A percentile compares a stretch with the other conserved stretches of the same genome.
Evolutionary conservation across 306 rosid genomes (phyloP).

Genomic region (Begonia loranthoides): DNA sequence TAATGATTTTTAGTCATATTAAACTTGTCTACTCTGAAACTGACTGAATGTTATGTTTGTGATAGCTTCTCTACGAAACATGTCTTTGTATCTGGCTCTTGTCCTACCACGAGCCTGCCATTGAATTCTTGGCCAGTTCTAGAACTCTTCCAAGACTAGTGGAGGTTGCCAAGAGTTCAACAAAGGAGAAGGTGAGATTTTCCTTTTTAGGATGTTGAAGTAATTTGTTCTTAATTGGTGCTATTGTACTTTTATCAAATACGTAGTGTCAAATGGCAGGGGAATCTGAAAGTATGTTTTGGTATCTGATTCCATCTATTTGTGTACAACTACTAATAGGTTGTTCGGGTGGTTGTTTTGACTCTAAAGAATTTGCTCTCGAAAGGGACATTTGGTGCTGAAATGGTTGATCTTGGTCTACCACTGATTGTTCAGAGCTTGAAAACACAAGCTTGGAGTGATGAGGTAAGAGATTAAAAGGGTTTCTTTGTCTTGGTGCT

Average conservation of each 20-base stretch:
- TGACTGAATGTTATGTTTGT: conserved; percentile 15
- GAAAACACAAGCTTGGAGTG: conserved; percentile 99
- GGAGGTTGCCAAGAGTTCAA: conserved; percentile 85
- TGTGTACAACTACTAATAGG: conserved; percentile 41
- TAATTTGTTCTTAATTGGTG: conserved; percentile 3
- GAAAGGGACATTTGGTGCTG: conserved; percentile 85
- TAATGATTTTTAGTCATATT: too few relatives aligned
- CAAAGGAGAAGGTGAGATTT: conserved; percentile 84
- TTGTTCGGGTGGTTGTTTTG: conserved; percentile 90
- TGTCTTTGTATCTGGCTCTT: conserved; percentile 93
- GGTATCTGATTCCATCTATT: conserved; percentile 11
- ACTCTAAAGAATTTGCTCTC: conserved; percentile 77
- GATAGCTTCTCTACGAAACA: conserved; percentile 89
- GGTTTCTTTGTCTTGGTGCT: not conserved
- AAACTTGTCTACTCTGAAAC: conserved; percentile 1
- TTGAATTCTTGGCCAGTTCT: conserved; percentile 86
- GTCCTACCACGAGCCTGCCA: conserved; percentile 90
- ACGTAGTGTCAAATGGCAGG: not conserved
- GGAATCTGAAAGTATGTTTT: not conserved
- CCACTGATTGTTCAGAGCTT: conserved; percentile 88
- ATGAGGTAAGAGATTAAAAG: conserved; percentile 58
- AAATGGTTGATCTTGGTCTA: conserved; percentile 91
- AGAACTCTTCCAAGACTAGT: conserved; percentile 81
- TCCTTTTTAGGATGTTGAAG: conserved; percentile 6
- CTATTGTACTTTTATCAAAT: not conserved